Base-by-base conservation (phyloP, 345 rosid species). In the Schrenkiella parvula region DNA sequence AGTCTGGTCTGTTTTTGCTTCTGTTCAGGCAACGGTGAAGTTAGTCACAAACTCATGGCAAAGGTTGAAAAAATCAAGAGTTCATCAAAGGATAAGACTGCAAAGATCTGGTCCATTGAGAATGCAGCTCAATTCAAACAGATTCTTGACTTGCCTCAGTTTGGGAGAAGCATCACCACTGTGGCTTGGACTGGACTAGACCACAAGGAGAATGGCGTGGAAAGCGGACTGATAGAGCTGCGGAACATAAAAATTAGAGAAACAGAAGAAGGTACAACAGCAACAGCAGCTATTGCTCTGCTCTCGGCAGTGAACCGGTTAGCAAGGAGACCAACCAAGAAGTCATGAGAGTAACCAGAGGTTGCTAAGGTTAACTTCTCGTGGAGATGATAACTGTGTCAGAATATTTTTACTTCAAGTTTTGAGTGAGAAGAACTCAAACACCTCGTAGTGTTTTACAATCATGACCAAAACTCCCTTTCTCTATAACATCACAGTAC, bases 51-150 rank as follows among this genome's bases (percentile, higher is more conserved):
- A 64, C 89, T 91, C 32, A 41, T 91, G 53, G 88, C 81, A 34
- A 88, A 85, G 77, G 89, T 84, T 54, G 90, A 89, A 78, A 96
- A 89, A 23, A 97, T 88, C 82, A 86, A 93, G 80, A 84, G 99
- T 11, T 95, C 93, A 38, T 91, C 97, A 28, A 89, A 96, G 70
- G 96, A 91, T 78, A 93, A 85, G 80, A 88, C 93, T 1, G 95
- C 91, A 69, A 89, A 91, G 79, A 84, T 95, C 70, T 91, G 93
- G 96, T 82, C 84, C 4, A 79, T 86, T 4, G 86, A 82, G 70
- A 77, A 73, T 0, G 78, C 60, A 41, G 58, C 77, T 51, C 73
- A 70, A 0, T 84, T 89, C 50, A 87, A 79, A 38, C 95, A 64
- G 57, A 37, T 91, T 51, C 55, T 81, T 31, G 67, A 83, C 47